phyloP scores from a whole-genome alignment of 2,329 filamentous ascomycete genomes.

The Ilyonectria sp. region DNA sequence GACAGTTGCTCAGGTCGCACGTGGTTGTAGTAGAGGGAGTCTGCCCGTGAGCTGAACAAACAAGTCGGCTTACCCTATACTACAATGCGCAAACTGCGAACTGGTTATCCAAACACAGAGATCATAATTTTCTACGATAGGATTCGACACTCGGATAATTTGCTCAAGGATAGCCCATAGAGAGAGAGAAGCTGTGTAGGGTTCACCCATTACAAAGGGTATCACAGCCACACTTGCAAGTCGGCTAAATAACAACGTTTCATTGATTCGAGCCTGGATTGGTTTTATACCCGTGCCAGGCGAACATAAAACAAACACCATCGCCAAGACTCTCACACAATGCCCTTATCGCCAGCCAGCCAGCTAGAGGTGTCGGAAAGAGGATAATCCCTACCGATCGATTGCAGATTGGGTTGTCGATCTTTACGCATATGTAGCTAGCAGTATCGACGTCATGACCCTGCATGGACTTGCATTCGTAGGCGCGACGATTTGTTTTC shows the following conservation, averaged over 20 bases:
- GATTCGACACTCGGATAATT: too few relatives aligned
- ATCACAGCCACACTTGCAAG: too few relatives aligned
- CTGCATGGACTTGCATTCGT: neutral
- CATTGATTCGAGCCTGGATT: too few relatives aligned
- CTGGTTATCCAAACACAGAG: neutral
- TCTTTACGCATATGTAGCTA: neutral
- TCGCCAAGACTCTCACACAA: neutral
- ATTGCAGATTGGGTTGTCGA: constrained; percentile 14
- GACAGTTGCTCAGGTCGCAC: neutral
- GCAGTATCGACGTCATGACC: neutral
- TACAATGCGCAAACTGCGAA: neutral
- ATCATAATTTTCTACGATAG: neutral
- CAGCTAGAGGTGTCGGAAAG: neutral
- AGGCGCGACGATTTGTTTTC: neutral
- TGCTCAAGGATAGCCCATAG: too few relatives aligned
- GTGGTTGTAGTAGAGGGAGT: neutral
- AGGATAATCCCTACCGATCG: constrained; percentile 1
- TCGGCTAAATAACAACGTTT: too few relatives aligned
- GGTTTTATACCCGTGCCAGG: neutral
- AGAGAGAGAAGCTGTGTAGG: neutral
- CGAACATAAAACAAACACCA: neutral
- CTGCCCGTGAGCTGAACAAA: neutral
- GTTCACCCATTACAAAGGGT: too few relatives aligned
- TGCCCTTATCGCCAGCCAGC: neutral
- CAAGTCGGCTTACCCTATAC: neutral